Percentiles rank a stretch among this genome's conserved stretches.
These are phyloP conservation scores for Sordaria brevicollis DNA, from an alignment of 495 filamentous ascomycete genomes.

Conservation along the genomic window DNA sequence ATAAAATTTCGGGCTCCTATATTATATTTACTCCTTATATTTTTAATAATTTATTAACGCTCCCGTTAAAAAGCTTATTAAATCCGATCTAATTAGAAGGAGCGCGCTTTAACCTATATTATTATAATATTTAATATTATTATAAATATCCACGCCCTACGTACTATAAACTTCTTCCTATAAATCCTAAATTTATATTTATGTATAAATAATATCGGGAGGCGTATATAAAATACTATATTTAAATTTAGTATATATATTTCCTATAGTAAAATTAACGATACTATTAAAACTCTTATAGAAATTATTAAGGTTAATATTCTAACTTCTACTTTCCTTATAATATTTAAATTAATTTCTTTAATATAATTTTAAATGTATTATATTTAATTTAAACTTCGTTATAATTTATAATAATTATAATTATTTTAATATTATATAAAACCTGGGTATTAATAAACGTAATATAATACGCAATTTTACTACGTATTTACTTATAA, in stretches of 20 bases:
- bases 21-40: background rate
- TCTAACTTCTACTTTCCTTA: no score
- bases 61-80: no score
- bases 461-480: background rate
- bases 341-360: background rate
- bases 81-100: no score
- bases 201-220: no score
- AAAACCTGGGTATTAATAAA: background rate
- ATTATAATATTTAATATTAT: no score
- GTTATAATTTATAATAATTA: background rate
- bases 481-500: no score
- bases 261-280: background rate
- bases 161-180: no score
- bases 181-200: no score
- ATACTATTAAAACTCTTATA: background rate
- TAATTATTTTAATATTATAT: background rate
- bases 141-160: no score
- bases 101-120: no score
- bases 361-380: background rate
- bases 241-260: background rate
- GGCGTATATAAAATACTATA: background rate
- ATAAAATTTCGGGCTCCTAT: background rate
- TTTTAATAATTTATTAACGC: background rate
- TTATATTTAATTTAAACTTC: background rate
- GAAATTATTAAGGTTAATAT: no score